These are phyloP conservation scores for Jasminum sambac DNA, from an alignment of 257 asterid genomes.

Conservation along the genomic window DNA sequence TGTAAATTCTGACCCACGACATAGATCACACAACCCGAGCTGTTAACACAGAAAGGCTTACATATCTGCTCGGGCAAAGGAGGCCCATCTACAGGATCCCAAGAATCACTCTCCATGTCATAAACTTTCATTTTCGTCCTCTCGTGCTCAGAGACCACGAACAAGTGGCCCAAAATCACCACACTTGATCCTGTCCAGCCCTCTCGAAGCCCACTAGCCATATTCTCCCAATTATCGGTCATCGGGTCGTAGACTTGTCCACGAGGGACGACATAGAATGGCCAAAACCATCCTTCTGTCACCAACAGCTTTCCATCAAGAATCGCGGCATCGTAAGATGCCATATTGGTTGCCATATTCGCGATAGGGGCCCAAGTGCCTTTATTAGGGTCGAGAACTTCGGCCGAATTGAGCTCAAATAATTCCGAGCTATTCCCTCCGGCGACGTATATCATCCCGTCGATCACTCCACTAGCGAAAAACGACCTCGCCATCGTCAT, in stretches of 20 bases:
- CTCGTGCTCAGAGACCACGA: constrained; percentile 94
- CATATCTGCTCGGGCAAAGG: constrained; percentile 86
- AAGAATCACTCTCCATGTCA: constrained; percentile 59
- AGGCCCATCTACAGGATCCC: constrained; percentile 85
- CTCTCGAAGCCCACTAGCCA: constrained; percentile 88
- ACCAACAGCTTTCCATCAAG: constrained; percentile 83
- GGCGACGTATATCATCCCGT: constrained; percentile 84
- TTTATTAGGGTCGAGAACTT: constrained; percentile 62
- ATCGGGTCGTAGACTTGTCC: constrained; percentile 87
- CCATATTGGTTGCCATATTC: constrained; percentile 75
- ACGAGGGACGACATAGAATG: constrained; percentile 82
- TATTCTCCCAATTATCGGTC: constrained; percentile 73
- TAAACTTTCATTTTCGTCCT: constrained; percentile 91
- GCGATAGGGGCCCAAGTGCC: constrained; percentile 74
- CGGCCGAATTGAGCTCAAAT: constrained; percentile 78
- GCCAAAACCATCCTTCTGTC: constrained; percentile 99
- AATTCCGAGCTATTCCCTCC: constrained; percentile 86
- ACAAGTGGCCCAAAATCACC: constrained; percentile 61
- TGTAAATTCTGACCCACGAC: constrained; percentile 89
- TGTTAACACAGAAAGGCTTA: constrained; percentile 77
- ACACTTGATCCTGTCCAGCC: constrained; percentile 99
- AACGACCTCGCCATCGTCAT: constrained; percentile 87
- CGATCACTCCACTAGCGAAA: constrained; percentile 80
- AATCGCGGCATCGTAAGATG: constrained; percentile 80
- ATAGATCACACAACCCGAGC: constrained; percentile 59